phyloP scores from a whole-genome alignment of 495 filamentous ascomycete species.

The Neohortaea acidophila region DNA sequence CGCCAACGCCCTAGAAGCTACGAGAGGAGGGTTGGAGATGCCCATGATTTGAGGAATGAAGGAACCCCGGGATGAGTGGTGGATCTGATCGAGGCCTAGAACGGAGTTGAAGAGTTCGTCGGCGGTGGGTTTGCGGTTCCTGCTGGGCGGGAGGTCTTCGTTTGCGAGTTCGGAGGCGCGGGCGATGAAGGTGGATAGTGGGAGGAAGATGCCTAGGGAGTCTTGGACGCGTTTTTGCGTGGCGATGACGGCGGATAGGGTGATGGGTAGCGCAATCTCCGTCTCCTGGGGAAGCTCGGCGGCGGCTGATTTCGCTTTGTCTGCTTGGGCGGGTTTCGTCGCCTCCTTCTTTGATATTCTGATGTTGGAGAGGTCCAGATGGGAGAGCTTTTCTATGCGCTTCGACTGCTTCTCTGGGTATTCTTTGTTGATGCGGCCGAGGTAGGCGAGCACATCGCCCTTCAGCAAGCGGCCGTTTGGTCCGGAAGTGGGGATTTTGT shows the following conservation, averaged over 20 bases:
- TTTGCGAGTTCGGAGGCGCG: conserved; percentile 76
- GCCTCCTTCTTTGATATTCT: conserved; percentile 46
- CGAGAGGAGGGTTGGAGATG: conserved; percentile 28
- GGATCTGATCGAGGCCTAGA: conserved; percentile 53
- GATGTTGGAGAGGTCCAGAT: conserved; percentile 90
- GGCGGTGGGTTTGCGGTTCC: conserved; percentile 43
- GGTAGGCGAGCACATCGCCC: conserved; percentile 83
- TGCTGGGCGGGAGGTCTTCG: conserved; percentile 56
- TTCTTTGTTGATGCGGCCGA: conserved; percentile 55
- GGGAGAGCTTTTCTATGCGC: conserved; percentile 55
- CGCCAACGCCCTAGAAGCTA: conserved; percentile 21
- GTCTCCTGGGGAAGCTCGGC: conserved; percentile 27
- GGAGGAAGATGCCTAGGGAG: conserved; percentile 59
- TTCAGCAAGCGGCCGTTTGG: conserved; percentile 84
- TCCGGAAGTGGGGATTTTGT: conserved; percentile 72
- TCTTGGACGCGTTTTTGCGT: conserved; percentile 66
- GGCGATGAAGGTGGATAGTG: conserved; percentile 72
- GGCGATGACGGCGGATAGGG: conserved; percentile 57
- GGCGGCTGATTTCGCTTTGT: conserved; percentile 19
- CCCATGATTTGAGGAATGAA: conserved; percentile 65
- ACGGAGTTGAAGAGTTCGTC: conserved; percentile 83
- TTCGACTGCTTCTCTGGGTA: conserved; percentile 54
- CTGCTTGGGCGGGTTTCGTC: conserved; percentile 24
- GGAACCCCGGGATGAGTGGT: conserved; percentile 37
- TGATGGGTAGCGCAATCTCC: conserved; percentile 55